Conservation (phyloP, 441 rosid species). For the Cnidoscolus chayamansa region DNA sequence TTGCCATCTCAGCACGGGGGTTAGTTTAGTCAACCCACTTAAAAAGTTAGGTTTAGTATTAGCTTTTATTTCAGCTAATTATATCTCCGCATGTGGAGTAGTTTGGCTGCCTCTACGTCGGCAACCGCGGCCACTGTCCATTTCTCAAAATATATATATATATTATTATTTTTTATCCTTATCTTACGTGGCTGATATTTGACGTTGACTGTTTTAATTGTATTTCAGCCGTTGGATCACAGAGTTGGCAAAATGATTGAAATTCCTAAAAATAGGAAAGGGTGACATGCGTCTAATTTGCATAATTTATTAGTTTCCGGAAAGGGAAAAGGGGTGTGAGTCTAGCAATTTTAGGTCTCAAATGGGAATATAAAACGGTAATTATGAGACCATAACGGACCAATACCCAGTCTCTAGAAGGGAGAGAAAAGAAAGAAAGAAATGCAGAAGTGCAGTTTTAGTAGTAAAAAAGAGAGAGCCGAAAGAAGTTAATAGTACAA, state of each 20-base stretch:
- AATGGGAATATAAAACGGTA: constrained; percentile 3
- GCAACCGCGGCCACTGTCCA: background rate
- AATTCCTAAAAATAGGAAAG: constrained; percentile 29
- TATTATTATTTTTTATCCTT: background rate
- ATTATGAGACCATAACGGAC: background rate
- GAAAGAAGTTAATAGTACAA: background rate
- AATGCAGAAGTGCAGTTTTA: background rate
- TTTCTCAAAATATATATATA: too few species aligned
- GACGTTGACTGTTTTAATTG: constrained; percentile 7
- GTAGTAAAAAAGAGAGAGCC: background rate
- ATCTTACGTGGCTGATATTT: constrained; percentile 28
- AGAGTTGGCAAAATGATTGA: constrained; percentile 36
- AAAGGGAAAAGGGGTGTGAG: constrained; percentile 15
- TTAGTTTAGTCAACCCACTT: constrained; percentile 16
- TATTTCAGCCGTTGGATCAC: constrained; percentile 32
- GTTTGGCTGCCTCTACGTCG: constrained; percentile 22
- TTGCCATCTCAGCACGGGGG: constrained; percentile 15
- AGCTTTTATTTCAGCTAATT: constrained; percentile 3
- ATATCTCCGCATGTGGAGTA: constrained; percentile 18
- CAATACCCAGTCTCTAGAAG: background rate
- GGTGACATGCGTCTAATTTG: constrained; percentile 22
- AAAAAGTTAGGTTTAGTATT: constrained; percentile 20
- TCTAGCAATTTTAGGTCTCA: background rate
- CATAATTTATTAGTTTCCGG: constrained; percentile 16
- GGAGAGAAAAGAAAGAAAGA: too few species aligned